A percentile compares a stretch with the other conserved stretches of the same genome.
Evolutionary conservation across 164 flowering plant genomes (phyloP).

Genomic region (Houttuynia cordata): DNA sequence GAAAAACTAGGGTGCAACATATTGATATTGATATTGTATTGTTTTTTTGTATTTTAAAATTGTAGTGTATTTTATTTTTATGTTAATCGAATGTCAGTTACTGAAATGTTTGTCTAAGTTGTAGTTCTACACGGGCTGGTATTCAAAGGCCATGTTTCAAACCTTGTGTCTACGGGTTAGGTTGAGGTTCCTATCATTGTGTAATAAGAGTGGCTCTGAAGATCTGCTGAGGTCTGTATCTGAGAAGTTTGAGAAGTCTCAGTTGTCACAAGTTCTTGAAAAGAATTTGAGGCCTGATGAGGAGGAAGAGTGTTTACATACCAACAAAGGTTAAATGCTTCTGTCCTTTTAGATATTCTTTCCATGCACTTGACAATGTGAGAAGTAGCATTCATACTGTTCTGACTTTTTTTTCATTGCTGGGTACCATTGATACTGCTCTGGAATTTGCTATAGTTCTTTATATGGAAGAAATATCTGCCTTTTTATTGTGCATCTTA

Average conservation of each 20-base stretch:
- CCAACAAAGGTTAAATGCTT: conserved; percentile 32
- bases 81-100: neutral
- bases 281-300: conserved; percentile 17
- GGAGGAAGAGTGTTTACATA: conserved; percentile 22
- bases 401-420: too few relatives aligned
- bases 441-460: too few relatives aligned
- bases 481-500: too few relatives aligned
- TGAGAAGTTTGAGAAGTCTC: conserved; percentile 52
- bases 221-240: conserved; percentile 30
- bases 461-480: too few relatives aligned
- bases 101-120: conserved; percentile 8
- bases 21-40: neutral
- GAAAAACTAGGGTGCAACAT: neutral
- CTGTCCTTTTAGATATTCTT: neutral
- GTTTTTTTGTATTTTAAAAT: neutral
- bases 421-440: neutral
- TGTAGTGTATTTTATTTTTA: neutral
- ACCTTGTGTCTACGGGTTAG: conserved; percentile 41
- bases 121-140: conserved; percentile 74
- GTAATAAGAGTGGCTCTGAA: conserved; percentile 43
- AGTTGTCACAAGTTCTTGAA: conserved; percentile 21
- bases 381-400: neutral
- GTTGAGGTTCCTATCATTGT: conserved; percentile 56
- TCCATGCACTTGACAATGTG: too few relatives aligned
- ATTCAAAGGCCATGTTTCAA: conserved; percentile 29